Base-by-base conservation (phyloP, 805 yeast species). In the Tanozyma kutaoensis region DNA sequence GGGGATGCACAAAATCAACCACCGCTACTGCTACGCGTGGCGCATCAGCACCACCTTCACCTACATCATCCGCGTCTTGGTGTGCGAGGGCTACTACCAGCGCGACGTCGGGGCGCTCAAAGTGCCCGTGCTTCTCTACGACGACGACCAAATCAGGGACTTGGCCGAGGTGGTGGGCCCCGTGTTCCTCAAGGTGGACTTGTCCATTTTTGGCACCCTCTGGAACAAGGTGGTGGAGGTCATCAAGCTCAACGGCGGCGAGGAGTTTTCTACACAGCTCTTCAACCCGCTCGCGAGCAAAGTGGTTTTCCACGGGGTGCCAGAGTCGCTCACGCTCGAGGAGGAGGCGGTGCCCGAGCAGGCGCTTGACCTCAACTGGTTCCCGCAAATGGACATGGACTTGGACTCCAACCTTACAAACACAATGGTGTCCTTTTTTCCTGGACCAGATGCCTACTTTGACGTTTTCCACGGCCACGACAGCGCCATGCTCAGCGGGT, bases 1-100 rank as follows among this genome's bases (percentile, higher is more conserved):
- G 14, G 36, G 34, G 4, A 35, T 38, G 12, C 26, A 36, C 16
- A 27, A 30, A 15, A 17, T 40, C 14, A 36, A 33, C 24, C 37
- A 36, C 23, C 31, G 42, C 7, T 34, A 38, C 28, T 38, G 40
- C 27, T 38, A 32, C 18, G 40, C 41, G 3, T 38, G 42, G 42
- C 28, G 42, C 12, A 32, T 37, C n/a, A 34, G 34, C 20, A 33
- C 34, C 20, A 31, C 40, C n/a, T 31, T 31, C 28, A 26, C 33
- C 12, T 40, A 29, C 28, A 28, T 38, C 10, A 20, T 36, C 19
- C 28, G 34, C 17, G 23, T 27, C 11, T 16, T 39, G 4, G 20
- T 28, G 12, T 14, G 26, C n/a, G 35, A 36, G 16, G 37, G 31
- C 4, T 39, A 28, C 23, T 38, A 37, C 25, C 14, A 12, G 10